Conservation (phyloP, 2,329 filamentous ascomycete species). For the Colletotrichum sp. region DNA sequence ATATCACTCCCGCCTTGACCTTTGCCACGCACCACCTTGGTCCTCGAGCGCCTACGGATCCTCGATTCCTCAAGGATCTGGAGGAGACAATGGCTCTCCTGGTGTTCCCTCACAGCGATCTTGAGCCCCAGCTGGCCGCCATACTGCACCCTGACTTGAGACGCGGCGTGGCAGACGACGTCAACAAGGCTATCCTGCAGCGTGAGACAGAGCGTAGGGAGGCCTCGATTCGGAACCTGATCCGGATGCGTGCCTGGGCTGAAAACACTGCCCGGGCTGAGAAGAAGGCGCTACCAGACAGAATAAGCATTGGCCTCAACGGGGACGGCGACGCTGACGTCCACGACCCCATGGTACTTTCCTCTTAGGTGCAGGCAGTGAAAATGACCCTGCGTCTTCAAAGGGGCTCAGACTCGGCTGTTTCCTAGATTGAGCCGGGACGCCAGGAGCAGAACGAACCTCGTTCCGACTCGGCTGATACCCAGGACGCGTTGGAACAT, state of each 20-base stretch:
- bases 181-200: slow-evolving; percentile 87
- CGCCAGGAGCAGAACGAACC: not conserved
- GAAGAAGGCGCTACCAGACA: slow-evolving; percentile 44
- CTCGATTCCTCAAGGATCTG: slow-evolving; percentile 82
- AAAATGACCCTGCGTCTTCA: not conserved
- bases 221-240: slow-evolving; percentile 80
- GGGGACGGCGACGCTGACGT: slow-evolving; percentile 26
- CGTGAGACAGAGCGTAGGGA: slow-evolving; percentile 76
- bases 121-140: slow-evolving; percentile 76
- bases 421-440: not conserved
- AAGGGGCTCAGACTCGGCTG: not conserved
- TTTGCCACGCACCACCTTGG: slow-evolving; percentile 90
- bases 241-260: slow-evolving; percentile 85
- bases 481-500: not conserved
- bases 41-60: slow-evolving; percentile 82
- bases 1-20: slow-evolving; percentile 79
- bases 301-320: slow-evolving; percentile 43
- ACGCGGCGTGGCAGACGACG: slow-evolving; percentile 81
- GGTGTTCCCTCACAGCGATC: slow-evolving; percentile 82
- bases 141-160: slow-evolving; percentile 82
- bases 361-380: not conserved
- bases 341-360: slow-evolving; percentile 19
- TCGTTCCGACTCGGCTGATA: not conserved
- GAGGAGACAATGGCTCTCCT: slow-evolving; percentile 93
- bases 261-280: slow-evolving; percentile 64